These are phyloP conservation scores for Hypoxylon sp. DNA, from an alignment of 2,329 filamentous ascomycete species.

Conservation along the genomic window DNA sequence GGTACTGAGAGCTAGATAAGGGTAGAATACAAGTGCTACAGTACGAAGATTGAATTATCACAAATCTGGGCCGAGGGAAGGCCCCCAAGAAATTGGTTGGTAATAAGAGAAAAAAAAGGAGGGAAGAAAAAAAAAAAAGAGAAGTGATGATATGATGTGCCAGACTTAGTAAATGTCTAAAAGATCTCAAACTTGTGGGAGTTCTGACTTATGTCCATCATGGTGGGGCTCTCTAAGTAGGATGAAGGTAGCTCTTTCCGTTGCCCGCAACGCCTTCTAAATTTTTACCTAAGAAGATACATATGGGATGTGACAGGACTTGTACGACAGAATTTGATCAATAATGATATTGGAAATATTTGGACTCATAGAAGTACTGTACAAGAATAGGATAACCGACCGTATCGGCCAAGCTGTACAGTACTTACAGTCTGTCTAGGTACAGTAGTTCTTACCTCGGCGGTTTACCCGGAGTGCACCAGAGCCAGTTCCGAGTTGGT, in stretches of 20 bases:
- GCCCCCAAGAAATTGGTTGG: constrained; percentile 34
- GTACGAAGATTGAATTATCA: constrained; percentile 17
- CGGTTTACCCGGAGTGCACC: constrained; percentile 43
- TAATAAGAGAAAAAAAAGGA: constrained; percentile 18
- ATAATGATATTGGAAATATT: constrained; percentile 4
- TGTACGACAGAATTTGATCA: constrained; percentile 22
- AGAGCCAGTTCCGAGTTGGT: constrained; percentile 39
- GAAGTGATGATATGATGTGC: constrained; percentile 45
- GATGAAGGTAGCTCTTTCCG: constrained; percentile 28
- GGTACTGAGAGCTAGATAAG: constrained; percentile 19
- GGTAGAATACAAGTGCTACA: constrained; percentile 27
- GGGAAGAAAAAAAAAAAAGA: constrained; percentile 17
- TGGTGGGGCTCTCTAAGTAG: constrained; percentile 44
- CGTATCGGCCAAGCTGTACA: constrained; percentile 25
- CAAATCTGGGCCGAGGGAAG: constrained; percentile 41
- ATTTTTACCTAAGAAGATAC: constrained; percentile 16
- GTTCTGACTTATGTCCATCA: constrained; percentile 43
- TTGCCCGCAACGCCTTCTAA: constrained; percentile 14
- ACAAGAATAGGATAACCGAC: constrained; percentile 11
- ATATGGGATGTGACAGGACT: constrained; percentile 9
- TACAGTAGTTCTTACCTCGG: constrained; percentile 30
- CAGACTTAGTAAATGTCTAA: constrained; percentile 42
- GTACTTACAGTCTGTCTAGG: constrained; percentile 4
- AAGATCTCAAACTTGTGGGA: constrained; percentile 45
- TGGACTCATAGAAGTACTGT: constrained; percentile 16